Evolutionary conservation across 805 yeast species (phyloP).

Genomic region (Hanseniaspora singularis): DNA sequence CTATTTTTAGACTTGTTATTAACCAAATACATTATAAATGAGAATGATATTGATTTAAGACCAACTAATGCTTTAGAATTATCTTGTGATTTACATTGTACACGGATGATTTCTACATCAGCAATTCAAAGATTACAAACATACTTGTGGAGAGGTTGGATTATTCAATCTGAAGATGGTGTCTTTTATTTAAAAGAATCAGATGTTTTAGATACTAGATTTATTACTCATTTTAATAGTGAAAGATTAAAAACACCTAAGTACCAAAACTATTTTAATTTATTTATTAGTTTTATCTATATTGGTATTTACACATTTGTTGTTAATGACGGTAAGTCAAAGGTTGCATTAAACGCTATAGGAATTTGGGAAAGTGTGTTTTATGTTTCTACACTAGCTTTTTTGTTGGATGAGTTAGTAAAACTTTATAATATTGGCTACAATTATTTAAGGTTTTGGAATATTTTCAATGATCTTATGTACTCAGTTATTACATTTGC

Average conservation of each 20-base stretch:
- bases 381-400: constrained; percentile 55
- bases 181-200: constrained; percentile 50
- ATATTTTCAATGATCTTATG: constrained; percentile 61
- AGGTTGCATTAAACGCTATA: constrained; percentile 27
- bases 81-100: constrained; percentile 76
- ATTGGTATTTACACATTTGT: constrained; percentile 50
- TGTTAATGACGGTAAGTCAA: constrained; percentile 44
- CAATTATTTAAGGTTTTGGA: constrained; percentile 65
- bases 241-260: constrained; percentile 74
- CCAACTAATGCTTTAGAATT: constrained; percentile 72
- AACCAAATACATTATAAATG: constrained; percentile 55
- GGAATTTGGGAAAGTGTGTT: constrained; percentile 44
- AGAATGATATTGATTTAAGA: constrained; percentile 46
- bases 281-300: constrained; percentile 52
- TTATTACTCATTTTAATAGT: constrained; percentile 61
- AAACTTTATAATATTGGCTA: constrained; percentile 69
- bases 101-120: constrained; percentile 60
- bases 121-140: constrained; percentile 79
- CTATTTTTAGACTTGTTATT: constrained; percentile 66
- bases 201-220: constrained; percentile 42
- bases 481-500: constrained; percentile 45
- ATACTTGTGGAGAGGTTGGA: constrained; percentile 94
- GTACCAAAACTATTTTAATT: constrained; percentile 67
- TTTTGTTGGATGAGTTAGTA: constrained; percentile 51
- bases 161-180: constrained; percentile 58